These are phyloP conservation scores for Ceratobasidium sp. DNA, from an alignment of 1,284 basidiomycete genomes.

Conservation along the genomic window DNA sequence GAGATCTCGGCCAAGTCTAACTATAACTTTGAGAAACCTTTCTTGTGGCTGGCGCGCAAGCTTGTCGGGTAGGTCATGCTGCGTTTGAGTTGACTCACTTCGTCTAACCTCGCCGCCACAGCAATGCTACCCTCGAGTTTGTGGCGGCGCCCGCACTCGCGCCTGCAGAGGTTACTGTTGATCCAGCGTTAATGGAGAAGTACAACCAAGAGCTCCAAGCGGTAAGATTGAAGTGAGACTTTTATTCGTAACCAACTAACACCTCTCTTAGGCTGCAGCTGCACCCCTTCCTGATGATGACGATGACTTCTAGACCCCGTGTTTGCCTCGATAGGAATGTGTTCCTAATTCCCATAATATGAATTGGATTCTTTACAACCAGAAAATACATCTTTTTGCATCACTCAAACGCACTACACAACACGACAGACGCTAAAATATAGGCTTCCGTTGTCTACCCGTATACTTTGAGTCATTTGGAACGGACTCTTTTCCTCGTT, in stretches of 20 bases:
- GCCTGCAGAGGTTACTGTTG: constrained; percentile 92
- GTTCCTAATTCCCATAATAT: constrained; percentile 36
- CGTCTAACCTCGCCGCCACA: constrained; percentile 51
- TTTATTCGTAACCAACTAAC: background rate
- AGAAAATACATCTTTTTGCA: background rate
- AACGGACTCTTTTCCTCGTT: constrained; percentile 80
- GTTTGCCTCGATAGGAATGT: constrained; percentile 2
- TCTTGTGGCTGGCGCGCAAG: constrained; percentile 99
- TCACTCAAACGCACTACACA: no score
- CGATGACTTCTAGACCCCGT: constrained; percentile 49
- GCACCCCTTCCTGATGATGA: constrained; percentile 60
- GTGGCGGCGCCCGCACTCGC: constrained; percentile 96
- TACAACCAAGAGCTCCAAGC: constrained; percentile 82
- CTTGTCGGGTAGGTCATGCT: constrained; percentile 82
- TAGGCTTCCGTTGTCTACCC: constrained; percentile 71
- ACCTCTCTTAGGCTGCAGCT: constrained; percentile 51
- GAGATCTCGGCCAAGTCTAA: constrained; percentile 99
- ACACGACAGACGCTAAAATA: constrained; percentile 58
- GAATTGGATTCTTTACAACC: constrained; percentile 25
- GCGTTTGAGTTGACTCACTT: background rate
- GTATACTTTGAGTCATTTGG: constrained; percentile 84
- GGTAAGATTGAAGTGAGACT: constrained; percentile 48
- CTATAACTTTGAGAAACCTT: constrained; percentile 99
- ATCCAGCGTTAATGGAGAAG: constrained; percentile 79
- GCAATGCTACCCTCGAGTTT: constrained; percentile 90